Evolutionary conservation across 768 basidiomycete species (phyloP).

Genomic region (Phanerochaete sordida): DNA sequence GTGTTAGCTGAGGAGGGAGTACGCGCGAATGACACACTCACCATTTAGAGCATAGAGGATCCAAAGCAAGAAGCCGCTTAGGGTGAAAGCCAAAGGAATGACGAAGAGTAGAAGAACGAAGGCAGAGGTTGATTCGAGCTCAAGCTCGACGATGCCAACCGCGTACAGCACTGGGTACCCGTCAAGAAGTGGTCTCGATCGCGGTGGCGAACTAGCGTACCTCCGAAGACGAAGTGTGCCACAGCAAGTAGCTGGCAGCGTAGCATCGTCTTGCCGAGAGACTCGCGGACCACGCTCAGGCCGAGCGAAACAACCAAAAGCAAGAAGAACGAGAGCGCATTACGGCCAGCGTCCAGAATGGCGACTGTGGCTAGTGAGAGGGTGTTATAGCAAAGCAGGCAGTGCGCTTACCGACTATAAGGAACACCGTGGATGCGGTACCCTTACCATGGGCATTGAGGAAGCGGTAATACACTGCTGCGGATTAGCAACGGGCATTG

Average conservation of each 20-base stretch:
- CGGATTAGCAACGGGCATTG: not conserved
- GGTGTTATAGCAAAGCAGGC: not conserved
- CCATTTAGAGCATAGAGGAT: slow-evolving; percentile 89
- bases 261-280: slow-evolving; percentile 80
- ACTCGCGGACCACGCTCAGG: slow-evolving; percentile 87
- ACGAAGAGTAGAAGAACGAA: slow-evolving; percentile 85
- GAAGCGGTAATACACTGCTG: slow-evolving; percentile 90
- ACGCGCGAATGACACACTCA: slow-evolving; percentile 24
- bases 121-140: slow-evolving; percentile 87
- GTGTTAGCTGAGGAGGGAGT: not conserved
- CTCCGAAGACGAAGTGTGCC: slow-evolving; percentile 91
- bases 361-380: slow-evolving; percentile 50
- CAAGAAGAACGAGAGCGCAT: slow-evolving; percentile 94
- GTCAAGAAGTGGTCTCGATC: not conserved
- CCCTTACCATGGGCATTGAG: slow-evolving; percentile 83
- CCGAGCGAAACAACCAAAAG: slow-evolving; percentile 91
- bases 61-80: slow-evolving; percentile 97
- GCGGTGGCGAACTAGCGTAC: slow-evolving; percentile 40
- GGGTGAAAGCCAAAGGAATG: slow-evolving; percentile 89
- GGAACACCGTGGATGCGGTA: slow-evolving; percentile 78
- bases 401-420: slow-evolving; percentile 73
- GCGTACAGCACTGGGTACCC: slow-evolving; percentile 72
- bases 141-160: slow-evolving; percentile 90
- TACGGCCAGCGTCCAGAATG: slow-evolving; percentile 92
- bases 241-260: slow-evolving; percentile 78